A percentile compares a stretch with the other conserved stretches of the same genome.
Conservation (phyloP, 106 monocot genomes). For the Acorus gramineus region DNA sequence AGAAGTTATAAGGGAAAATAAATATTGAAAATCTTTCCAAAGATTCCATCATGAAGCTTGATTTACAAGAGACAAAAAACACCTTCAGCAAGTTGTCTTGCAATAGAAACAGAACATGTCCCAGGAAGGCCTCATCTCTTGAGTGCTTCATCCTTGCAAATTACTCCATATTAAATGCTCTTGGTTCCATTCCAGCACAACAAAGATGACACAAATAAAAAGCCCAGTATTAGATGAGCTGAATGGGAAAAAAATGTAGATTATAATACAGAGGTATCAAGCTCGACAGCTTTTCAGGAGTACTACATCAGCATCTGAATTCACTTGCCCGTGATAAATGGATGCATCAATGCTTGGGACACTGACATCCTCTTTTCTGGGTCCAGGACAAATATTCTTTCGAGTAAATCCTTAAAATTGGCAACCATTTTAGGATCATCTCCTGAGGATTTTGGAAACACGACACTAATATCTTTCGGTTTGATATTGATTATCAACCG, state of each 20-base stretch:
- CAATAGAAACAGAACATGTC: slow-evolving; percentile 85
- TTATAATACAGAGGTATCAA: slow-evolving; percentile 35
- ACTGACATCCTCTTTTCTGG: slow-evolving; percentile 97
- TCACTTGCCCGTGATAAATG: slow-evolving; percentile 99
- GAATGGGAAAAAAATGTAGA: slow-evolving; percentile 23
- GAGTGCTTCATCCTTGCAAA: slow-evolving; percentile 30
- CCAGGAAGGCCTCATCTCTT: slow-evolving; percentile 42
- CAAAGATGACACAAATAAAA: slow-evolving; percentile 39
- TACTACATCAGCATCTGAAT: slow-evolving; percentile 64
- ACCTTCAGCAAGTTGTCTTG: slow-evolving; percentile 78
- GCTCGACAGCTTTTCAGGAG: slow-evolving; percentile 33
- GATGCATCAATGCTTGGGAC: slow-evolving; percentile 89
- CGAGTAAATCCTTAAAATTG: slow-evolving; percentile 89
- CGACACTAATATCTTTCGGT: slow-evolving; percentile 66
- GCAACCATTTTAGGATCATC: slow-evolving; percentile 82
- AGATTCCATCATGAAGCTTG: slow-evolving; percentile 24
- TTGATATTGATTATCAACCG: slow-evolving; percentile 74
- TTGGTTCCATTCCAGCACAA: slow-evolving; percentile 22
- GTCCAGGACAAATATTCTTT: slow-evolving; percentile 87
- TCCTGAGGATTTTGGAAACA: slow-evolving; percentile 65
- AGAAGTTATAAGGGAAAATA: not conserved
- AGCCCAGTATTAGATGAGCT: slow-evolving; percentile 48
- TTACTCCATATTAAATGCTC: slow-evolving; percentile 23
- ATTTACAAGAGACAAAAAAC: slow-evolving; percentile 56
- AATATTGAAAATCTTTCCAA: slow-evolving; percentile 12